Conservation (phyloP, 2,329 filamentous ascomycete species). For the Aspergillus sojae region DNA sequence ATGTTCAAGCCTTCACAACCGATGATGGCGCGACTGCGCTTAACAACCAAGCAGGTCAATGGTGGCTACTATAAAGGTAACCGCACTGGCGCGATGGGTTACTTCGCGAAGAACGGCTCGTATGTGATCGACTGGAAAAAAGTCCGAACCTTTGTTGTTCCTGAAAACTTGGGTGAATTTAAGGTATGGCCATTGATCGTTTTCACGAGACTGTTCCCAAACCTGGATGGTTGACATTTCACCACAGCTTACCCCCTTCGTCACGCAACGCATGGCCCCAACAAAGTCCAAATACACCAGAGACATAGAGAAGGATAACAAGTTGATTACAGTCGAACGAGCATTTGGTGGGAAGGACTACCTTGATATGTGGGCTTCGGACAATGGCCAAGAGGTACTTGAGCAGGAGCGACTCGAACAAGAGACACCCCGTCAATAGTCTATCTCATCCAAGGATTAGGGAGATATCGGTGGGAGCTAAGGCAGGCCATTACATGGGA, state of each 20-base stretch:
- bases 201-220: not conserved
- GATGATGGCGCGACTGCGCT: constrained; percentile 72
- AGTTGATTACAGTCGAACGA: constrained; percentile 28
- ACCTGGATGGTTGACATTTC: not conserved
- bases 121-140: constrained; percentile 84
- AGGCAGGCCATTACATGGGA: not conserved
- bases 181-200: constrained; percentile 59
- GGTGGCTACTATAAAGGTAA: constrained; percentile 98
- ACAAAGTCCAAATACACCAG: constrained; percentile 38
- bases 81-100: constrained; percentile 83
- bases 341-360: constrained; percentile 40
- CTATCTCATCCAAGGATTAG: not conserved
- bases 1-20: constrained; percentile 50
- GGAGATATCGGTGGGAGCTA: not conserved
- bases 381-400: constrained; percentile 38
- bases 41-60: constrained; percentile 91
- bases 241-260: constrained; percentile 48
- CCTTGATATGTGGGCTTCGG: constrained; percentile 42
- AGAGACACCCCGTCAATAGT: constrained; percentile 20
- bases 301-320: constrained; percentile 32
- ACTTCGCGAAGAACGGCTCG: constrained; percentile 62
- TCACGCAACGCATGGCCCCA: constrained; percentile 45
- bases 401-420: constrained; percentile 27
- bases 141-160: constrained; percentile 87
- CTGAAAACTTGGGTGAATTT: constrained; percentile 68